phyloP scores from a whole-genome alignment of 2,329 filamentous ascomycete species.

The Pleurostoma richardsiae region DNA sequence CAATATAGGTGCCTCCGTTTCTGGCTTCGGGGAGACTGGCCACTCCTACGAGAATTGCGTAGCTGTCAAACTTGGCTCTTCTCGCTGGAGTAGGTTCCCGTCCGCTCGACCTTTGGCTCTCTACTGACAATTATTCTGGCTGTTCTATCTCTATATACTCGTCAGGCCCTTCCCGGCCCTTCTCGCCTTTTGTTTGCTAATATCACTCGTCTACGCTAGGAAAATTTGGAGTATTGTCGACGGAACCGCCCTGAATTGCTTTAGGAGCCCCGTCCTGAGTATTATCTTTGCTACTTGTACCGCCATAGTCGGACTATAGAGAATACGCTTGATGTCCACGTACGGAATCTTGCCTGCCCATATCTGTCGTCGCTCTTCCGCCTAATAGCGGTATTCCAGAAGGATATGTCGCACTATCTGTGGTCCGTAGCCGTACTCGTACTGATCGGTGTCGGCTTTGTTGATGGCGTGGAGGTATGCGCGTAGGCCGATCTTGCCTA shows the following conservation, averaged over 20 bases:
- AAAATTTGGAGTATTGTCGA: constrained; percentile 17
- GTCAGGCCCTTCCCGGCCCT: constrained; percentile 17
- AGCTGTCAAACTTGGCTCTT: background rate
- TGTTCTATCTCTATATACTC: constrained; percentile 20
- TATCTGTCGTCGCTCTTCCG: constrained; percentile 13
- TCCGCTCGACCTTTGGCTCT: constrained; percentile 4
- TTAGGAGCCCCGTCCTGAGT: constrained; percentile 20
- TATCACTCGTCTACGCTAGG: constrained; percentile 13
- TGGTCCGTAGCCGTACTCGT: constrained; percentile 16
- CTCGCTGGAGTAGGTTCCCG: background rate
- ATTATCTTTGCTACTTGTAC: constrained; percentile 27
- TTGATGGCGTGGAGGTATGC: constrained; percentile 22
- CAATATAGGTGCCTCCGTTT: constrained; percentile 2
- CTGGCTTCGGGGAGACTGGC: constrained; percentile 1
- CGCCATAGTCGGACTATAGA: constrained; percentile 22
- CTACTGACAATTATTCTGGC: constrained; percentile 7
- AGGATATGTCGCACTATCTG: constrained; percentile 22
- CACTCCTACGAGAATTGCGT: background rate
- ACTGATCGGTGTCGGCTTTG: constrained; percentile 20
- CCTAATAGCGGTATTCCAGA: constrained; percentile 21
- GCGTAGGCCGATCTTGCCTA: constrained; percentile 18
- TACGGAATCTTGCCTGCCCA: constrained; percentile 7
- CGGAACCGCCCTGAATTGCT: constrained; percentile 19
- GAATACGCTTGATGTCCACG: constrained; percentile 22
- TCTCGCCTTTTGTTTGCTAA: constrained; percentile 18